Evolutionary conservation across 345 rosid genomes (phyloP).

Genomic region (Limnanthes douglasii): DNA sequence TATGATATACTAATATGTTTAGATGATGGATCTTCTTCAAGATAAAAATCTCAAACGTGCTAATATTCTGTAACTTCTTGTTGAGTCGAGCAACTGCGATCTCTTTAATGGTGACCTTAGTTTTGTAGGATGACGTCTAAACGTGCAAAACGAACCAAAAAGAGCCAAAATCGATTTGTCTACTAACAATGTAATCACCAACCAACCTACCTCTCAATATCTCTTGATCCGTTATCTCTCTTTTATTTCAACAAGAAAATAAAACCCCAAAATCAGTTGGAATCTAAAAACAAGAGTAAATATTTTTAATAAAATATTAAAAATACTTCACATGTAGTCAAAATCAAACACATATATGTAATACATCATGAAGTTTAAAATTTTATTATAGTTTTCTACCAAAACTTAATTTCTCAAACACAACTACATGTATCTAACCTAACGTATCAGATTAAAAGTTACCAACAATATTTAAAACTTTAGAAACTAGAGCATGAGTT

Average conservation of each 20-base stretch:
- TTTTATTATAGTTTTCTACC: too few species aligned
- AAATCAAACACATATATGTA: too few species aligned
- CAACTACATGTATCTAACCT: too few species aligned
- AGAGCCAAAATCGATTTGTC: slow-evolving; percentile 91
- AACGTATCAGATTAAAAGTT: too few species aligned
- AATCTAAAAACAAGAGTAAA: too few species aligned
- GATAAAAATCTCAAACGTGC: slow-evolving; percentile 78
- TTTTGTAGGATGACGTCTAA: slow-evolving; percentile 70
- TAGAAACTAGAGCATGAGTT: too few species aligned
- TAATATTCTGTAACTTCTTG: slow-evolving; percentile 80
- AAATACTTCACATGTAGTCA: too few species aligned
- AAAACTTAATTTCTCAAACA: too few species aligned
- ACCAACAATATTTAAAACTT: too few species aligned
- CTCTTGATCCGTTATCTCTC: slow-evolving; percentile 46
- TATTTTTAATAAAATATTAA: too few species aligned
- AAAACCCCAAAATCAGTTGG: not conserved
- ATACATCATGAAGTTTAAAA: too few species aligned
- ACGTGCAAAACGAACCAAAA: slow-evolving; percentile 96
- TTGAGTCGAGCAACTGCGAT: slow-evolving; percentile 46
- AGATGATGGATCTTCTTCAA: slow-evolving; percentile 63
- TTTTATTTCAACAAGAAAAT: too few species aligned
- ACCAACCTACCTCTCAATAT: slow-evolving; percentile 46
- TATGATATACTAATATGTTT: slow-evolving; percentile 81
- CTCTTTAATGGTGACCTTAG: slow-evolving; percentile 94
- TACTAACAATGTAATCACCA: slow-evolving; percentile 77